Percentiles rank a stretch among this genome's conserved stretches.
These are phyloP conservation scores for Cucurbita maxima DNA, from an alignment of 306 rosid genomes.

Conservation along the genomic window DNA sequence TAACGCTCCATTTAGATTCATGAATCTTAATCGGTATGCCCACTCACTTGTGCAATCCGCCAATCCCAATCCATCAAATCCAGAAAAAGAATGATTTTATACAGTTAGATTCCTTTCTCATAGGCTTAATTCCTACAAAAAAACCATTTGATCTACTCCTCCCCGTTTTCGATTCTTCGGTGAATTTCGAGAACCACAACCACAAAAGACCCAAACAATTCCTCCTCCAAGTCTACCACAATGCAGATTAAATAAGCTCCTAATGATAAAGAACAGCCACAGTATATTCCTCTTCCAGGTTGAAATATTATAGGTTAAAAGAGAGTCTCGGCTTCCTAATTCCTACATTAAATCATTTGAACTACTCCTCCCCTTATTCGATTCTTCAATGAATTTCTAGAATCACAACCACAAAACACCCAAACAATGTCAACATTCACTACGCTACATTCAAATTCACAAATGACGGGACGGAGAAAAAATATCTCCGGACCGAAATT, in stretches of 20 bases:
- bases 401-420: neutral
- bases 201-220: neutral
- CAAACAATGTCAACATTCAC: neutral
- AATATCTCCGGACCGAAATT: neutral
- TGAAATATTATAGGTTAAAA: neutral
- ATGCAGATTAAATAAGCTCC: neutral
- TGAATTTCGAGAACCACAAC: too few relatives aligned
- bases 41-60: neutral
- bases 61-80: neutral
- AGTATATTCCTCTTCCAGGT: neutral
- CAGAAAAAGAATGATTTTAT: neutral
- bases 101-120: neutral
- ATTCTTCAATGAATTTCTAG: neutral
- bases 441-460: neutral
- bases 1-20: neutral
- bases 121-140: neutral
- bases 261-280: neutral
- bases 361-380: neutral
- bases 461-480: neutral
- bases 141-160: too few relatives aligned
- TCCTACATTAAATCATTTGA: neutral
- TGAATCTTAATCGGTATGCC: neutral
- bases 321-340: neutral
- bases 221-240: neutral
- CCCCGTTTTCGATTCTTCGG: too few relatives aligned